Conservation (phyloP, 495 filamentous ascomycete genomes). For the Glutinoglossum americanum region DNA sequence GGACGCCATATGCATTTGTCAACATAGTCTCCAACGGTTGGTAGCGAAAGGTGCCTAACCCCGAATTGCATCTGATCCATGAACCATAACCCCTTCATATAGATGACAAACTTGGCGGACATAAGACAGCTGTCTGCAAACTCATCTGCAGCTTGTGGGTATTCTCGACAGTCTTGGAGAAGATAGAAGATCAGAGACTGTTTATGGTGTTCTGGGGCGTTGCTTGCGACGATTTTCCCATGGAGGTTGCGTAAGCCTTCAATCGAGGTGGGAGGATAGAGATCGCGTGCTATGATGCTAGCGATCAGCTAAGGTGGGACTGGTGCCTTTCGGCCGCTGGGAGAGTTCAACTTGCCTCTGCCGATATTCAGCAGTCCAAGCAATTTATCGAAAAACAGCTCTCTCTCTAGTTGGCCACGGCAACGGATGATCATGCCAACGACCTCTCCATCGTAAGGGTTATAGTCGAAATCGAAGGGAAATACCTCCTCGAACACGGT, state of each 20-base stretch:
- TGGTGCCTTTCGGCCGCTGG: neutral
- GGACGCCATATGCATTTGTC: conserved; percentile 9
- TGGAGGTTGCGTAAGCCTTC: conserved; percentile 41
- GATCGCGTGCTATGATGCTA: conserved; percentile 24
- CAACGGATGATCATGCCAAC: conserved; percentile 36
- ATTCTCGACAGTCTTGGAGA: conserved; percentile 45
- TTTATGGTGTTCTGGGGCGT: conserved; percentile 45
- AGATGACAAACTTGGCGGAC: conserved; percentile 46
- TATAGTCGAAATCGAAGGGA: conserved; percentile 33
- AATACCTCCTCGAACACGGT: conserved; percentile 42
- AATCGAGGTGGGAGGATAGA: conserved; percentile 50
- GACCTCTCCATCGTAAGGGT: conserved; percentile 32
- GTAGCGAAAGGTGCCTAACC: conserved; percentile 14
- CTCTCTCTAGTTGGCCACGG: conserved; percentile 38
- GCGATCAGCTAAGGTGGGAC: conserved; percentile 2
- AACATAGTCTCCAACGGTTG: neutral
- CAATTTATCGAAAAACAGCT: conserved; percentile 54
- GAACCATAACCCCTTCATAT: conserved; percentile 64
- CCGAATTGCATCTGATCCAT: conserved; percentile 50
- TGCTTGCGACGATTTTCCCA: conserved; percentile 34
- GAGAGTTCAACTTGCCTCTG: conserved; percentile 26
- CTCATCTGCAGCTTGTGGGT: conserved; percentile 23
- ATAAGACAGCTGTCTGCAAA: conserved; percentile 33
- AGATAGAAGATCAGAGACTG: conserved; percentile 64
- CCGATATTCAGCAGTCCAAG: conserved; percentile 46